Evolutionary conservation across 495 filamentous ascomycete species (phyloP).

Genomic region (Penicillium lividum): DNA sequence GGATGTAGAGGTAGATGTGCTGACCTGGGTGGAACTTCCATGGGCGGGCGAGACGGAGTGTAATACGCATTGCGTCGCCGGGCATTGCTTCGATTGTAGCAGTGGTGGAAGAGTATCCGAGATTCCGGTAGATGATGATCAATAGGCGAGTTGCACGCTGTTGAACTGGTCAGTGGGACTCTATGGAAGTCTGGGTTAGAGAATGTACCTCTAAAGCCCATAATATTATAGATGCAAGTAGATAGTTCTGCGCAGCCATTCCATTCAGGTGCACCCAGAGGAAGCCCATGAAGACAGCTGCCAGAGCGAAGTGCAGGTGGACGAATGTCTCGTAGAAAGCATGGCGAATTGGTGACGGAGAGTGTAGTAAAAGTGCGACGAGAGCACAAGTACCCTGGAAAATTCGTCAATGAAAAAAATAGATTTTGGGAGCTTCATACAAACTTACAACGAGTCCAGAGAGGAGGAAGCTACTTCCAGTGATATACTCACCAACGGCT

Average conservation of each 20-base stretch:
- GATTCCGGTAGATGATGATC: slow-evolving; percentile 71
- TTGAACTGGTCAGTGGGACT: slow-evolving; percentile 7
- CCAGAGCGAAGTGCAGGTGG: slow-evolving; percentile 74
- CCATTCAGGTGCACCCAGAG: slow-evolving; percentile 73
- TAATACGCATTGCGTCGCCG: slow-evolving; percentile 81
- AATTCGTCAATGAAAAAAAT: slow-evolving; percentile 11
- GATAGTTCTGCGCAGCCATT: slow-evolving; percentile 63
- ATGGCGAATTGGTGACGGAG: slow-evolving; percentile 77
- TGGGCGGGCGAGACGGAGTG: slow-evolving; percentile 72
- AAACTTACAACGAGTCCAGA: slow-evolving; percentile 55
- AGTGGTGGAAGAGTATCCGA: slow-evolving; percentile 61
- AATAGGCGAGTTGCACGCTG: slow-evolving; percentile 64
- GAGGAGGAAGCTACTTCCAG: slow-evolving; percentile 56
- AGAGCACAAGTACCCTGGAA: slow-evolving; percentile 47
- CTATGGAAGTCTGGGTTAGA: neutral
- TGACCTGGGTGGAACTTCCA: slow-evolving; percentile 80
- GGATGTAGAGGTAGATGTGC: slow-evolving; percentile 85
- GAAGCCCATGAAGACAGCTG: slow-evolving; percentile 58
- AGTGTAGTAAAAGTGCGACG: slow-evolving; percentile 60
- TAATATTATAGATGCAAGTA: slow-evolving; percentile 65
- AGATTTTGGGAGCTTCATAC: neutral
- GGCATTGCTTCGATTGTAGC: slow-evolving; percentile 76
- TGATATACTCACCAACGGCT: slow-evolving; percentile 49
- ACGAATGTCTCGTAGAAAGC: slow-evolving; percentile 97
- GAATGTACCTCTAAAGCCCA: slow-evolving; percentile 69